Conservation (phyloP, 2,329 filamentous ascomycete genomes). For the Trichoderma sp. region DNA sequence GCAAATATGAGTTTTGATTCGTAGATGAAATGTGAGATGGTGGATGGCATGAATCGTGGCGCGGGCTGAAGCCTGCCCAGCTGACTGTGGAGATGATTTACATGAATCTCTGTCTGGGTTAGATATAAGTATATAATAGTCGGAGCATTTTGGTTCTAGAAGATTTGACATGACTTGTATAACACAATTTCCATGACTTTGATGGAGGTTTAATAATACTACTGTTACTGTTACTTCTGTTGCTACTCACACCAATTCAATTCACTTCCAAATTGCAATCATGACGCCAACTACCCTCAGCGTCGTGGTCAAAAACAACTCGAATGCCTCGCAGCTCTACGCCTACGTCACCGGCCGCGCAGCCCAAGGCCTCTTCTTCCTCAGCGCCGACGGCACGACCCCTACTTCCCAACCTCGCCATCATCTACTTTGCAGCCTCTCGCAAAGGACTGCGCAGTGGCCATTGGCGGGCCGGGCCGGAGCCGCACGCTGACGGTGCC, state of each 20-base stretch:
- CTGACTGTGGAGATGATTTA: neutral
- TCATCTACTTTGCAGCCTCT: conserved; percentile 52
- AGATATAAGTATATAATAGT: neutral
- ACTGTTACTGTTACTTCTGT: no score
- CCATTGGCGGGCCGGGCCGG: conserved; percentile 61
- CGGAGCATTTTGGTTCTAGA: neutral
- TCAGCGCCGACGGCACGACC: conserved; percentile 66
- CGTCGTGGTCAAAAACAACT: conserved; percentile 67
- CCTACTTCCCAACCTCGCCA: conserved; percentile 66
- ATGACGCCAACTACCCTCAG: conserved; percentile 46
- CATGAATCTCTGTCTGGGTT: neutral
- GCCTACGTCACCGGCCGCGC: conserved; percentile 70
- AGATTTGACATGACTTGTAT: neutral
- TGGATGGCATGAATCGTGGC: neutral
- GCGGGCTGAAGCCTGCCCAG: neutral
- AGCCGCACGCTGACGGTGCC: conserved; percentile 65
- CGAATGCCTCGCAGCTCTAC: conserved; percentile 56
- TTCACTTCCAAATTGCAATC: neutral
- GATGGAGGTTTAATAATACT: neutral
- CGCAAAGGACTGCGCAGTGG: conserved; percentile 61
- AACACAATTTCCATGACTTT: neutral
- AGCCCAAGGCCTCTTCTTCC: conserved; percentile 60
- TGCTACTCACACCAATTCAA: no score
- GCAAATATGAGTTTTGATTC: neutral
- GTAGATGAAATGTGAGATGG: neutral